Evolutionary conservation across 805 yeast genomes (phyloP), one percentile per base, ranked within the genome.

Genomic region (Torulaspora gathmanii): DNA sequence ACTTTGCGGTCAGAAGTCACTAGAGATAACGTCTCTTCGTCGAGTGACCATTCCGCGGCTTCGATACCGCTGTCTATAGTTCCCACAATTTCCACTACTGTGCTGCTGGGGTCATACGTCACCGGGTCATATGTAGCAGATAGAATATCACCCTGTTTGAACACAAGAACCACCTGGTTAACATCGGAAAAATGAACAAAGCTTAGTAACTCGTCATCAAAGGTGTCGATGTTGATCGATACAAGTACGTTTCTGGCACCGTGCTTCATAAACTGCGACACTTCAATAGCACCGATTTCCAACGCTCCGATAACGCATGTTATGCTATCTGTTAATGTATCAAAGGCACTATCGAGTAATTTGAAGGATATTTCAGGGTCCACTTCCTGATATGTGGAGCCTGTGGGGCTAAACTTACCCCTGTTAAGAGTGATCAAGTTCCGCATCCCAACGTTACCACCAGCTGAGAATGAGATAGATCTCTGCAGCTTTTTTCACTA

Each of bases 31-130:
- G 89, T 77, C 63, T 93, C 98, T 57, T 90, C 96, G 61, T 93
- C 97, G 5, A 83, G 83, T 10, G 95, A 82, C 98, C 98, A 93
- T 16, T 67, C 56, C 0, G 96, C 90, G 13, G 86, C 80, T 35
- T 65, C 57, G 12, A 91, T 68, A 0, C 90, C 91, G 27, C 74
- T 76, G 57, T 89, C 96, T 22, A 91, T 80, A 16, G 87, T 76
- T 0, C 97, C 98, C 8, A 84, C 90, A 37, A 89, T 82, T 54
- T 83, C 89, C 16, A 82, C 72, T 2, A 63, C 51, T 1, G 88
- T 75, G 13, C 75, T 67, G 29, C 78, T 77, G 11, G 76, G 74
- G 49, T 76, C 78, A 5, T 58, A 62, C 6, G 59, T 59, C 10
- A 40, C 51, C 0, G 72, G 57, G 53, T 81, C 86, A 59, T 83